Conservation (phyloP, 306 rosid species). For the Dalbergia cochinchinensis region DNA sequence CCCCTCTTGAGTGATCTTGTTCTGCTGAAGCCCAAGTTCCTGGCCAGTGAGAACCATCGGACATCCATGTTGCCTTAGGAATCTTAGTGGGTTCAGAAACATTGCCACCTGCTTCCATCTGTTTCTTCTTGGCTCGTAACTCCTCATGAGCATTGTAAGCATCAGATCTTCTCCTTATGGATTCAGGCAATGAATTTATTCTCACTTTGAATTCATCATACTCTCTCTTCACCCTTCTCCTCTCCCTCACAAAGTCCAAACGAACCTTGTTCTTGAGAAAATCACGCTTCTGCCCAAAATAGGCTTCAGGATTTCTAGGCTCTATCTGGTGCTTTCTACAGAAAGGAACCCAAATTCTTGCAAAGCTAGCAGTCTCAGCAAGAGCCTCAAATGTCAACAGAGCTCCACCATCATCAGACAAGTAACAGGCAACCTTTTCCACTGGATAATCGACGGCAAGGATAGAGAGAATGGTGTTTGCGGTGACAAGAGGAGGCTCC, state of each 20-base stretch:
- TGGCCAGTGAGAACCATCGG: constrained; percentile 93
- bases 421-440: constrained; percentile 84
- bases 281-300: constrained; percentile 84
- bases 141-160: constrained; percentile 93
- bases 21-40: constrained; percentile 88
- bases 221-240: constrained; percentile 84
- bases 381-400: constrained; percentile 84
- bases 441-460: constrained; percentile 87
- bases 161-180: constrained; percentile 84
- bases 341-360: constrained; percentile 85
- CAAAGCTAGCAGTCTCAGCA: constrained; percentile 87
- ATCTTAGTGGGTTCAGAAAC: constrained; percentile 64
- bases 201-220: constrained; percentile 90
- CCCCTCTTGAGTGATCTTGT: constrained; percentile 82
- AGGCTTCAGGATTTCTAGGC: constrained; percentile 87
- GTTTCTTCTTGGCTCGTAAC: constrained; percentile 79
- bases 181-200: constrained; percentile 80
- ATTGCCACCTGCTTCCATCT: constrained; percentile 66
- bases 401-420: constrained; percentile 93
- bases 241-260: constrained; percentile 86
- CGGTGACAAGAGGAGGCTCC: constrained; percentile 89
- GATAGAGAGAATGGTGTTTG: constrained; percentile 87
- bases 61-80: constrained; percentile 89
- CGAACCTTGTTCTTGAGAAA: constrained; percentile 85
- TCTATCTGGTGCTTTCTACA: constrained; percentile 77